phyloP scores from a whole-genome alignment of 306 rosid species.

The Trifolium subterraneum region DNA sequence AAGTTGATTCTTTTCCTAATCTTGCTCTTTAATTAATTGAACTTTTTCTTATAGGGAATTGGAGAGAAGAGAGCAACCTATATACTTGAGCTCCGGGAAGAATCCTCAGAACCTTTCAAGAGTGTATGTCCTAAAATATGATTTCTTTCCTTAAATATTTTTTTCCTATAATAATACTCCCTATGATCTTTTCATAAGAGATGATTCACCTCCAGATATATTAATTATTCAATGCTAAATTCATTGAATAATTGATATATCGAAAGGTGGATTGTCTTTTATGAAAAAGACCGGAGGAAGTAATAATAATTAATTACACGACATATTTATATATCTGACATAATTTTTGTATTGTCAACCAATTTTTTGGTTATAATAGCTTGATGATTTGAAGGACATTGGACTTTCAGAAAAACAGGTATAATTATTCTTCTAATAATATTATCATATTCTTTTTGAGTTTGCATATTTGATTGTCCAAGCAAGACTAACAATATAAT shows the following conservation, averaged over 20 bases:
- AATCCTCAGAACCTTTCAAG: conserved; percentile 80
- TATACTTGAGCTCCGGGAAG: conserved; percentile 73
- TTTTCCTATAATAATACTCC: too few relatives aligned
- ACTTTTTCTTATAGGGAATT: conserved; percentile 60
- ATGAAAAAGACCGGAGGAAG: too few relatives aligned
- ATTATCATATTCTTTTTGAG: neutral
- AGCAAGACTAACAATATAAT: neutral
- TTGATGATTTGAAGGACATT: conserved; percentile 79
- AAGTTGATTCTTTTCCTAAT: conserved; percentile 3
- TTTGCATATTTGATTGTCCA: neutral
- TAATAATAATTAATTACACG: neutral
- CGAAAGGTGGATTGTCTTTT: too few relatives aligned
- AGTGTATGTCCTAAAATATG: conserved; percentile 56
- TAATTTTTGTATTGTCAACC: conserved; percentile 21
- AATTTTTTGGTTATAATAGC: conserved; percentile 52
- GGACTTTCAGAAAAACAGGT: conserved; percentile 93
- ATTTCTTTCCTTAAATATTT: neutral
- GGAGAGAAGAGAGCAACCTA: conserved; percentile 89
- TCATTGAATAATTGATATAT: too few relatives aligned
- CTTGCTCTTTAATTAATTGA: conserved; percentile 2
- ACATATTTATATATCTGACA: neutral
- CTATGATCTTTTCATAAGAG: too few relatives aligned
- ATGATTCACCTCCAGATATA: too few relatives aligned
- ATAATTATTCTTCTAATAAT: conserved; percentile 26
- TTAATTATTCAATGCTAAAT: too few relatives aligned